Base-by-base conservation (phyloP, 192 early-diverging fungal species). In the Linnemannia hyalina region DNA sequence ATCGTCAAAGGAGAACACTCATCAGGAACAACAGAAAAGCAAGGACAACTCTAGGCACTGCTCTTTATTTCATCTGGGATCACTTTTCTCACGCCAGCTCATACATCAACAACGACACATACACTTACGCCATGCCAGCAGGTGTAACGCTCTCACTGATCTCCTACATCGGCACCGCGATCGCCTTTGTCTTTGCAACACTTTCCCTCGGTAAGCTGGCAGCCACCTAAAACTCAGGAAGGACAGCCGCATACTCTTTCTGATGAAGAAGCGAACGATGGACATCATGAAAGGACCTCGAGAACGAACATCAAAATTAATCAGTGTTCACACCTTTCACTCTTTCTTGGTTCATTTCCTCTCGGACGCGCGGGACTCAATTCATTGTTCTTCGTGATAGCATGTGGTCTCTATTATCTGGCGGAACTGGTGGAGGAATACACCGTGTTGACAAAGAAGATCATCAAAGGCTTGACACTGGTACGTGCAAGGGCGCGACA, bases 341-440 rank as follows among this genome's bases (percentile, higher is more conserved):
- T 35, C 9, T 15, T 1, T 11, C 26, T 29, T 32, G 11, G 29
- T 65, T 11, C n/a, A 2, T 4, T 32, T 65, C 11, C 32, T 32
- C 26, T 32, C n/a, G 57, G 44, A 2, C 44, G 26, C 7, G 57
- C 11, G 60, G 60, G 29, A 13, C 26, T 5, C 26, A 32, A 65
- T n/a, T 23, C 3, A 11, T 32, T 57, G n/a, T 32, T 29, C 13
- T 15, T 32, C 8, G 23, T 7, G 76, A 47, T 77, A 97, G 96
- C 95, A 32, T 95, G 95, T 85, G 96, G 96, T 13, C 90, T 97
- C 44, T 97, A 97, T 82, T 97, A 97, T 76, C 89, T 97, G 55
- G 81, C 84, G 41, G 83, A 86, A 23, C 77, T 92, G 77, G 91
- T 93, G 2, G 91, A 96, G 89, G 96, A 97, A 89, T 94, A 97